phyloP scores from a whole-genome alignment of 2,329 filamentous ascomycete species.

The Fusarium euwallaceae region DNA sequence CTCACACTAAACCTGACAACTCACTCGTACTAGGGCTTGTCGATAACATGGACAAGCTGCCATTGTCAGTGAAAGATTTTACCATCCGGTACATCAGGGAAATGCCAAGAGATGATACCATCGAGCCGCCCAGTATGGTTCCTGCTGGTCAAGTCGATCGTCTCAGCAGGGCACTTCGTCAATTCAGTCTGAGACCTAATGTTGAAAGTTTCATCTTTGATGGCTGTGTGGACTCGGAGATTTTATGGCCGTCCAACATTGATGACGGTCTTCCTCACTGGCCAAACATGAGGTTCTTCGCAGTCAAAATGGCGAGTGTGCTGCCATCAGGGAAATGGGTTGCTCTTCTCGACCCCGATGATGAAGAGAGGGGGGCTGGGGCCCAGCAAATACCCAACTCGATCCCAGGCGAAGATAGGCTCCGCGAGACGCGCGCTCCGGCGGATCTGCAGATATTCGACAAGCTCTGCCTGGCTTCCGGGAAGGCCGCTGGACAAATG shows the following conservation, averaged over 20 bases:
- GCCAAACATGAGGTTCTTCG: neutral
- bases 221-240: neutral
- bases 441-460: neutral
- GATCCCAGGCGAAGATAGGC: neutral
- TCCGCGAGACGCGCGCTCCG: neutral
- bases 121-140: neutral
- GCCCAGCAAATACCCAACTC: neutral
- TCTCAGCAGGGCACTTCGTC: neutral
- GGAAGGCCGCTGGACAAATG: neutral
- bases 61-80: neutral
- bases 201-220: neutral
- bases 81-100: neutral
- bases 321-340: neutral
- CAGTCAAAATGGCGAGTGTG: neutral
- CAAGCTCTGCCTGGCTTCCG: neutral
- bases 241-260: neutral
- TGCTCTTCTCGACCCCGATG: neutral
- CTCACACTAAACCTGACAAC: neutral
- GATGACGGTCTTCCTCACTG: neutral
- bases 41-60: neutral
- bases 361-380: neutral
- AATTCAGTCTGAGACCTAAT: neutral
- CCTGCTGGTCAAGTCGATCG: neutral
- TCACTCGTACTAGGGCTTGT: neutral
- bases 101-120: neutral